Percentiles rank a stretch among this genome's conserved stretches.
These are phyloP conservation scores for Pseudogymnoascus sp. DNA, from an alignment of 2,329 filamentous ascomycete species.

Conservation along the genomic window DNA sequence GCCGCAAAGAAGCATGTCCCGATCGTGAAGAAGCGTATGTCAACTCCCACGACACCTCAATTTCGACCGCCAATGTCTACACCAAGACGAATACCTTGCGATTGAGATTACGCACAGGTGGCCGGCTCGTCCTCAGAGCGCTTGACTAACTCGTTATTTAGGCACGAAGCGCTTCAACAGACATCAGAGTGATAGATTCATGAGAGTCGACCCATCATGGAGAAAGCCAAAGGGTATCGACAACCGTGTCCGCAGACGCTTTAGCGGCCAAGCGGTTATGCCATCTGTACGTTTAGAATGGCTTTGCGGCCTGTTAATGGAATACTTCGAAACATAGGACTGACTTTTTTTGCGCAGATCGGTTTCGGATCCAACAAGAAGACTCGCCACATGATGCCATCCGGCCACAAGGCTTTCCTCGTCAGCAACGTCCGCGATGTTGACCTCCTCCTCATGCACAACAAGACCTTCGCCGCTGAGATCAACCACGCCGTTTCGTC, in stretches of 20 bases:
- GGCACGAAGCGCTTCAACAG: constrained; percentile 92
- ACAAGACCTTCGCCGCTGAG: constrained; percentile 97
- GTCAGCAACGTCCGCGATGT: constrained; percentile 95
- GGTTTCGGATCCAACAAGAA: constrained; percentile 99
- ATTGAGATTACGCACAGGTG: not conserved
- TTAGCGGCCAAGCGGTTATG: constrained; percentile 94
- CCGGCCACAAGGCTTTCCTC: constrained; percentile 99
- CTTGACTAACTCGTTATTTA: constrained; percentile 40
- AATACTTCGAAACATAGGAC: constrained; percentile 12
- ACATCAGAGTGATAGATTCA: constrained; percentile 97
- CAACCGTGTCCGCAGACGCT: constrained; percentile 93
- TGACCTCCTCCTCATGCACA: constrained; percentile 99
- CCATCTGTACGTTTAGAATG: constrained; percentile 74
- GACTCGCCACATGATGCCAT: constrained; percentile 97
- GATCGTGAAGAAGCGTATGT: constrained; percentile 99
- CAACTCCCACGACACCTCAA: constrained; percentile 17
- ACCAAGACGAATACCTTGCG: not conserved
- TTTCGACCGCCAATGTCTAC: constrained; percentile 7
- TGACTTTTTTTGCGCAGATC: constrained; percentile 55
- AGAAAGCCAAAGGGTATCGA: constrained; percentile 99
- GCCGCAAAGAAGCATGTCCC: constrained; percentile 98
- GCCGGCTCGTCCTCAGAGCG: not conserved
- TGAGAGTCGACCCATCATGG: constrained; percentile 84
- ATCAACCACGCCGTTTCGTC: constrained; percentile 98
- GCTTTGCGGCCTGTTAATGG: not conserved